Percentiles rank a stretch among this genome's conserved stretches.
phyloP scores from a whole-genome alignment of 2,329 filamentous ascomycete species.

The Colletotrichum noveboracense region DNA sequence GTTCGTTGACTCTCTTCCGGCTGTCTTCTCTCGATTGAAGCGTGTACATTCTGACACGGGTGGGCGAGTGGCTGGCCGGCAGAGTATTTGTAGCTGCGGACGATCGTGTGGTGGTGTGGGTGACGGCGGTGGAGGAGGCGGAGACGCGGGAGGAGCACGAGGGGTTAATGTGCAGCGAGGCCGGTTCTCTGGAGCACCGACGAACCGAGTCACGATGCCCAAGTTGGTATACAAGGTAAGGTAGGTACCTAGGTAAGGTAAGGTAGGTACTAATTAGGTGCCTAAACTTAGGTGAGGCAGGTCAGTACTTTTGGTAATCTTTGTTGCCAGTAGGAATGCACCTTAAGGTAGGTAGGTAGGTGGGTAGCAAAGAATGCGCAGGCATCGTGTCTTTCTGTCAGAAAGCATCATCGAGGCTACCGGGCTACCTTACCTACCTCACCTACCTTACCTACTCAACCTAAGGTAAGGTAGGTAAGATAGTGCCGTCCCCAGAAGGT shows the following conservation, averaged over 20 bases:
- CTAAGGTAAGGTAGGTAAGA: neutral
- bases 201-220: neutral
- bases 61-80: neutral
- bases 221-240: neutral
- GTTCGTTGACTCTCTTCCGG: neutral
- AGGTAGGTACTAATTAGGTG: neutral
- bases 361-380: neutral
- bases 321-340: neutral
- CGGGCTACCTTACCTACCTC: neutral
- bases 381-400: neutral
- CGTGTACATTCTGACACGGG: neutral
- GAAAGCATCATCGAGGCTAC: neutral
- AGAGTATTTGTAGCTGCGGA: neutral
- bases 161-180: constrained; percentile 13
- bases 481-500: neutral
- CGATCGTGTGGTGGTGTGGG: neutral
- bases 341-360: neutral
- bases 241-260: neutral
- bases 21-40: neutral
- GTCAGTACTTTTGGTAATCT: neutral
- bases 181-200: constrained; percentile 14
- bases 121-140: neutral
- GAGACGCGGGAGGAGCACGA: neutral
- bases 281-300: neutral
- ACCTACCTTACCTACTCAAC: neutral